Conservation (phyloP, 2,329 filamentous ascomycete genomes). For the Mariannaea sp. region DNA sequence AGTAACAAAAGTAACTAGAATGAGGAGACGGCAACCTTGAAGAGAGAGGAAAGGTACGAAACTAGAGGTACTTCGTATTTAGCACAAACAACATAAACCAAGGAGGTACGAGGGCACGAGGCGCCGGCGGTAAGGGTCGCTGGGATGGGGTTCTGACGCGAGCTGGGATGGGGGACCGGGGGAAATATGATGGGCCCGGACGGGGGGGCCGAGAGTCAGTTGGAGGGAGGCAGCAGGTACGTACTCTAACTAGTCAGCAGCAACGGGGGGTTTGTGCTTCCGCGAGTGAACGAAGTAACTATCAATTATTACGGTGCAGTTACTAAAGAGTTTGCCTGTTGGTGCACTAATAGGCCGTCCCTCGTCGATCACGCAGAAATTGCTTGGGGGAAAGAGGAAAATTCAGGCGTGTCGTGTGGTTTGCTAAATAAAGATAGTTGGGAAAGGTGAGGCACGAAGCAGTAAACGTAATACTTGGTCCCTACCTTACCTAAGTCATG, state of each 20-base stretch:
- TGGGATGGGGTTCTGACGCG: conserved; percentile 19
- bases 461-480: too few relatives aligned
- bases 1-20: neutral
- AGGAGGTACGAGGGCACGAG: conserved; percentile 20
- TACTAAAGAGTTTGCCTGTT: neutral
- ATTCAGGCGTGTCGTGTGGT: neutral
- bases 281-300: too few relatives aligned
- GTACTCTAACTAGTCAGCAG: too few relatives aligned
- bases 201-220: conserved; percentile 29
- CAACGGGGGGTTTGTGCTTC: too few relatives aligned
- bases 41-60: conserved; percentile 1
- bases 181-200: conserved; percentile 25
- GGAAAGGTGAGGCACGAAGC: too few relatives aligned
- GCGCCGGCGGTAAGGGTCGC: conserved; percentile 18
- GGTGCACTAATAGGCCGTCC: neutral
- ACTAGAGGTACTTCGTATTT: too few relatives aligned
- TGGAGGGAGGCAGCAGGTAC: conserved; percentile 21
- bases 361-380: neutral
- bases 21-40: too few relatives aligned
- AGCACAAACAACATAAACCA: conserved; percentile 13
- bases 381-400: neutral
- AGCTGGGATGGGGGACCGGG: conserved; percentile 23
- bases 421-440: too few relatives aligned
- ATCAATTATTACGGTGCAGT: neutral
- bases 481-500: too few relatives aligned